Base-by-base conservation (phyloP, 345 rosid species). In the Mercurialis annua region DNA sequence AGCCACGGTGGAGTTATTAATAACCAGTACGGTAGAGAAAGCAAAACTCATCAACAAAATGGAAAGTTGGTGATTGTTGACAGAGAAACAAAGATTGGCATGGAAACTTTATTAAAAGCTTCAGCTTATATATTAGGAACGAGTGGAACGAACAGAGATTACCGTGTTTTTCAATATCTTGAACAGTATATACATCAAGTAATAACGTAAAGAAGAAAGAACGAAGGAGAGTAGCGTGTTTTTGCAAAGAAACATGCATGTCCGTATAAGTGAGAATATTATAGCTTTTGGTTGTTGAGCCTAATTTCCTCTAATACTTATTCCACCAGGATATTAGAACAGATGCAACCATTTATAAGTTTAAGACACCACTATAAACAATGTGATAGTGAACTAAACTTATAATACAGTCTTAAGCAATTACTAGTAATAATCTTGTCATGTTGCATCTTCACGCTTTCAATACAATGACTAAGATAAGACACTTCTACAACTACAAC, bases 121-220 rank as follows among this genome's bases (percentile, higher is more conserved):
- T 87, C 99, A 3, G 99, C 99, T 3, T 94, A 87, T 63, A 68
- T 89, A 24, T 46, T 94, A 57, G 92, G 99, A 36, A 70, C 87
- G 10, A 86, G 77, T 27, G 87, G 89, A 10, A 65, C 74, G 7
- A 82, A 87, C 73, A 90, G n/a, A n/a, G n/a, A n/a, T n/a, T n/a
- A n/a, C n/a, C n/a, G n/a, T n/a, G n/a, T n/a, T n/a, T n/a, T n/a
- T n/a, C n/a, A n/a, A n/a, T n/a, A n/a, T n/a, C n/a, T n/a, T n/a
- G n/a, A n/a, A n/a, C n/a, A n/a, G n/a, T n/a, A n/a, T n/a, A n/a
- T n/a, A n/a, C n/a, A n/a, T n/a, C n/a, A n/a, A n/a, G n/a, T n/a
- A n/a, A n/a, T n/a, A n/a, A n/a, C n/a, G n/a, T n/a, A n/a, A n/a
- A n/a, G n/a, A n/a, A n/a, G n/a, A n/a, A n/a, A n/a, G n/a, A n/a